Base-by-base conservation (phyloP, 2,329 filamentous ascomycete species). In the Diplodia corticola region DNA sequence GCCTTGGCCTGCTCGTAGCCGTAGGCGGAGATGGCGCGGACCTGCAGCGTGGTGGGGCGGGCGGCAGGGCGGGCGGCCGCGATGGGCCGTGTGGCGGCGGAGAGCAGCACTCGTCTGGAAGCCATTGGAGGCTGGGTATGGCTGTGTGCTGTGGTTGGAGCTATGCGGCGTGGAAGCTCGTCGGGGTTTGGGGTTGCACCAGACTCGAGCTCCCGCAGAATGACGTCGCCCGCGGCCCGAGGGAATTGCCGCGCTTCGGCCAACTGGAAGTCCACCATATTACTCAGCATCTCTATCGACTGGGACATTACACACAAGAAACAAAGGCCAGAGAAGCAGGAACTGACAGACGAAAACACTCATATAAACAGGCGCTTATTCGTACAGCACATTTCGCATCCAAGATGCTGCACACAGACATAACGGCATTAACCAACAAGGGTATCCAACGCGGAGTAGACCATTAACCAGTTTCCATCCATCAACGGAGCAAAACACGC, bases 1-100 rank as follows among this genome's bases (percentile, higher is more conserved):
- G 89, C 86, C 81, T 93, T 93, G 69, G 91, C 89, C 79, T 94
- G 91, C 49, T 90, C 91, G 80, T 95, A 95, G 73, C 91, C 91
- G 75, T 92, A 93, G 24, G 83, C 83, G 49, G 84, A 85, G 70
- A 85, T 83, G 71, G 69, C 73, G 68, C 84, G 82, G 64, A 75
- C 76, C 66, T 73, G 68, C 35, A 24, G 63, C 12, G 15, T 61
- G 9, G 49, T 2, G 65, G 54, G 50, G 66, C 51, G 55, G 15
- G 63, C 33, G 48, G 63, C 51, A 46, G 67, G 49, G 24, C 37
- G 20, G 51, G n/a, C 33, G 68, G 67, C 49, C 65, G 69, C 30
- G 69, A 69, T 55, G 72, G 71, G 66, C 71, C 74, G 69, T 70
- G 69, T 5, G 63, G 53, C 54, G 46, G 53, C 46, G 37, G 53